Evolutionary conservation across 2,329 filamentous ascomycete species (phyloP).

Genomic region (Verticillium nubilum): DNA sequence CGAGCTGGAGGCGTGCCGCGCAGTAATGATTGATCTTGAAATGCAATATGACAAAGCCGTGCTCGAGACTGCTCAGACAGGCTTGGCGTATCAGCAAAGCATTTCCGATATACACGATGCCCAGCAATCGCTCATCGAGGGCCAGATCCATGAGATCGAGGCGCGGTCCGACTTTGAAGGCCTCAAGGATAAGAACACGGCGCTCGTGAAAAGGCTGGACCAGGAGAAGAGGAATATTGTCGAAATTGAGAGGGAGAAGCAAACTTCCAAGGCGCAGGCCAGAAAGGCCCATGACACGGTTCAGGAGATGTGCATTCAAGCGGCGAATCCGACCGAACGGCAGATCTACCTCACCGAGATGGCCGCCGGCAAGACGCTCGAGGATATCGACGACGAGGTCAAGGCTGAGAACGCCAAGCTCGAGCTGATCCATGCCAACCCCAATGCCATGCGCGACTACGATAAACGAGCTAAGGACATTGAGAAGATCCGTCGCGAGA

Average conservation of each 20-base stretch:
- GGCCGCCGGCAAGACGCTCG: conserved; percentile 44
- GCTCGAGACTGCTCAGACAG: conserved; percentile 49
- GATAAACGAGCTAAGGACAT: conserved; percentile 69
- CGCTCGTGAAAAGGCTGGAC: conserved; percentile 50
- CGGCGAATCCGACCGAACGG: conserved; percentile 23
- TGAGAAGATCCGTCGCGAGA: conserved; percentile 51
- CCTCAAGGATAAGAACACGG: conserved; percentile 59
- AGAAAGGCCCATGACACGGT: conserved; percentile 31
- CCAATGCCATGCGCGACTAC: conserved; percentile 69
- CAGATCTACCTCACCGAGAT: conserved; percentile 36
- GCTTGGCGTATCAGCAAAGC: conserved; percentile 48
- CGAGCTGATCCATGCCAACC: conserved; percentile 74
- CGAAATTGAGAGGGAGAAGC: conserved; percentile 18
- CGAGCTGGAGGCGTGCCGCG: conserved; percentile 28
- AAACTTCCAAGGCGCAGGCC: conserved; percentile 27
- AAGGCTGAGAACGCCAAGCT: conserved; percentile 68
- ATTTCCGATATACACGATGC: conserved; percentile 58
- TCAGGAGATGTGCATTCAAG: conserved; percentile 29
- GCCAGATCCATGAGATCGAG: conserved; percentile 68
- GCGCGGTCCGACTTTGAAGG: conserved; percentile 72
- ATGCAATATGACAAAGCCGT: conserved; percentile 49
- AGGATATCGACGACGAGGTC: conserved; percentile 68
- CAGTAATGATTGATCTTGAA: conserved; percentile 44
- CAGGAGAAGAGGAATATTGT: conserved; percentile 34
- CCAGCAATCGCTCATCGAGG: conserved; percentile 61